These are phyloP conservation scores for Mediolabrus comicus DNA, from an alignment of 108 stramenopile genomes.

Conservation along the genomic window DNA sequence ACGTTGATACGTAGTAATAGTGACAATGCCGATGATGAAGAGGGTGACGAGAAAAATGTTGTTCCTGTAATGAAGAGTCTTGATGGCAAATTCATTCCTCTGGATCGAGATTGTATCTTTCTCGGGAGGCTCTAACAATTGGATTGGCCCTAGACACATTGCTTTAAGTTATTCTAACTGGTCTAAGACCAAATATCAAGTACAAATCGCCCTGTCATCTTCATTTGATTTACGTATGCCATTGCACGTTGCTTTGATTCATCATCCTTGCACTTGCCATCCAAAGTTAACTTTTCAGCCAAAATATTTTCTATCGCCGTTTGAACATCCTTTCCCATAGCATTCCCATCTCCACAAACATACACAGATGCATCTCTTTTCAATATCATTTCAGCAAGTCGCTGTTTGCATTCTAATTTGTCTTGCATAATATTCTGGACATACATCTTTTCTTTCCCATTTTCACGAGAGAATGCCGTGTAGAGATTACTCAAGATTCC, in stretches of 20 bases:
- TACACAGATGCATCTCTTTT: constrained; percentile 72
- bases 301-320: constrained; percentile 61
- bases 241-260: constrained; percentile 30
- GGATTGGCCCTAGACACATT: neutral
- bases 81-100: neutral
- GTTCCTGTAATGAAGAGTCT: neutral
- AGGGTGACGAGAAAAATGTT: neutral
- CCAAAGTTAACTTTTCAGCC: constrained; percentile 18
- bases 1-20: neutral
- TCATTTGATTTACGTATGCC: constrained; percentile 62
- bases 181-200: constrained; percentile 77
- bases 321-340: constrained; percentile 95
- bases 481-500: constrained; percentile 76
- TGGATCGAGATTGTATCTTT: neutral
- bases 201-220: constrained; percentile 58
- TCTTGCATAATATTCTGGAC: constrained; percentile 81
- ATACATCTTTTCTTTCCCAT: constrained; percentile 64
- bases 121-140: neutral
- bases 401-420: constrained; percentile 28
- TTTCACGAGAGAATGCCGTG: constrained; percentile 91
- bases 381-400: constrained; percentile 57
- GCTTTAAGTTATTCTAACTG: neutral
- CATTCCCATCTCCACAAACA: constrained; percentile 90
- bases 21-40: neutral
- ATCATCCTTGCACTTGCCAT: neutral